Base-by-base conservation (phyloP, 169 alveolate species). In the Plasmodium gaboni region DNA sequence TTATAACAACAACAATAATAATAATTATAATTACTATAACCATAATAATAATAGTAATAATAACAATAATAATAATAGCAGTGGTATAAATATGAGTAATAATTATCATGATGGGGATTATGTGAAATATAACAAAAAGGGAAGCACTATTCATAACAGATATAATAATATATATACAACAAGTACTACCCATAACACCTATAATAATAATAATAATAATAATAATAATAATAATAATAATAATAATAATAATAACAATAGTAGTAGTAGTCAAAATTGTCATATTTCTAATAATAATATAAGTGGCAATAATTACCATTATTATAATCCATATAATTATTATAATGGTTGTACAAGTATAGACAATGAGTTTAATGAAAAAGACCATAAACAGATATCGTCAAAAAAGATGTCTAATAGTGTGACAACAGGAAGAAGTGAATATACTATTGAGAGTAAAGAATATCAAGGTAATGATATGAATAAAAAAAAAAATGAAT, bases 161-260 rank as follows among this genome's bases (percentile, higher is more conserved):
- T 4, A 48, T 26, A 65, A 42, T 22, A 65, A 65, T 28, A 61
- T 15, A 0, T 12, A 17, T 17, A 12, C 44, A 6, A 61, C 44
- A 4, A 61, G 24, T 6, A 17, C 48, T 61, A n/a, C n/a, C 44
- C 15, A 12, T 17, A 61, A 22, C 71, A 17, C 17, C 24, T 22
- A 26, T 61, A 65, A 51, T 65, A 22, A 65, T 65, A 70, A 46
- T 69, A 17, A 26, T 61, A 65, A 51, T 65, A 22, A 65, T 65
- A 70, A 46, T 44, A 38, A 69, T 44, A 17, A 26, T 61, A 65
- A 51, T 65, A 22, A 65, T 65, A 70, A 46, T 44, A 38, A 69
- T 44, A 24, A 50, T 13, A 19, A 72, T 13, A 73, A 51, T 59
- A 55, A 73, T 15, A 17, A 51, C 24, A 50, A 51, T 51, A 12